Base-by-base conservation (phyloP, 352 stramenopile species). In the Phytophthora multivora region DNA sequence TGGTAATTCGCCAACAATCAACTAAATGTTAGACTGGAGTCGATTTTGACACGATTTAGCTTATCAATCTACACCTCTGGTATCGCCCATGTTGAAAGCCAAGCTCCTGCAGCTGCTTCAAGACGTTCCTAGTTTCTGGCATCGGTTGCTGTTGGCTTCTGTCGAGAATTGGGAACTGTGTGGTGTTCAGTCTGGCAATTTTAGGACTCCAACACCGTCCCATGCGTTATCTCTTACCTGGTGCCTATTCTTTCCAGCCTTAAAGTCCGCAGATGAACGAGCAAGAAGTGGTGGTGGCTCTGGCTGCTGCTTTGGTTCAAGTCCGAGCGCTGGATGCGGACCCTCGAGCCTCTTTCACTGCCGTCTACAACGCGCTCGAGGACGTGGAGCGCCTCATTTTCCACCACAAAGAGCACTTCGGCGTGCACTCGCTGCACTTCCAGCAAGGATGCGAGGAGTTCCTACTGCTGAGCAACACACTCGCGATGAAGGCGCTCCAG, bases 361-460 rank as follows among this genome's bases (percentile, higher is more conserved):
- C 38, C 7, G 49, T 79, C 19, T 73, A 70, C 36, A 49, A 38
- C 3, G 56, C 68, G 13, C 66, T 88, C 5, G 63, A 81, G 35
- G 55, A 69, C 25, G 62, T 68, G 13, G 77, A 89, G 42, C 54
- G 73, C 7, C 46, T 71, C 15, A 58, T 89, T 30, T 85, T 85
- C 31, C 33, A 62, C 0, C 73, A 86, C 65, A 89, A 86, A 51
- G 69, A 78, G 30, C 49, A 28, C 9, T 86, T 79, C 38, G 77
- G 77, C 2, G 51, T 79, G 19, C 13, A 54, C 31, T 83, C 63
- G 28, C 38, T 59, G 33, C 48, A 65, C 16, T 89, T 87, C 56
- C 79, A 89, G 48, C 75, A 82, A 46, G 79, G 77, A 1, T 84
- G 73, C 21, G 72, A 90, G 43, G 81, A 90, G 59, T 86, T 85